Evolutionary conservation across 1,284 basidiomycete species (phyloP).

Genomic region (Moniliella sp.): DNA sequence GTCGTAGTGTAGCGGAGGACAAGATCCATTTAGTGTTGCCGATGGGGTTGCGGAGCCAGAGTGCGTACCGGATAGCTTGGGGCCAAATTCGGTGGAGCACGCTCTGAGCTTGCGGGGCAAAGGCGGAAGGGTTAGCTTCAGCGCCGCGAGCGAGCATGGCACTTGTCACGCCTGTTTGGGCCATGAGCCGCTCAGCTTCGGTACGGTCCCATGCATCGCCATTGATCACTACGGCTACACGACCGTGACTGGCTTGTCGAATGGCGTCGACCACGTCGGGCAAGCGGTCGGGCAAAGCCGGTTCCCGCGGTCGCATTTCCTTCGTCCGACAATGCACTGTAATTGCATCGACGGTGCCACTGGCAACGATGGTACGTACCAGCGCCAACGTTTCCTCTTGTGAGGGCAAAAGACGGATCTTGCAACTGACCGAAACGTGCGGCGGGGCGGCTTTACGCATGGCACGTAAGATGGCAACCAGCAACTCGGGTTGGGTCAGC

Average conservation of each 20-base stretch:
- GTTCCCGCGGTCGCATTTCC: constrained; percentile 67
- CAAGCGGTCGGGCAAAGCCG: constrained; percentile 57
- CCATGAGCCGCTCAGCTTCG: constrained; percentile 54
- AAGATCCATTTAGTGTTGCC: constrained; percentile 78
- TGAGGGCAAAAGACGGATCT: constrained; percentile 68
- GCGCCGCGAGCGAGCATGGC: constrained; percentile 90
- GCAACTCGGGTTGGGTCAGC: constrained; percentile 66
- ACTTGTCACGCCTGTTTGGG: constrained; percentile 51
- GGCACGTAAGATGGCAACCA: constrained; percentile 46
- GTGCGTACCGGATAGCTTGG: constrained; percentile 17
- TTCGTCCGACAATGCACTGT: constrained; percentile 89
- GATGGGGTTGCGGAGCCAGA: constrained; percentile 46
- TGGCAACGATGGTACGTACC: constrained; percentile 62
- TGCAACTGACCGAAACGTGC: constrained; percentile 36
- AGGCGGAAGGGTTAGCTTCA: constrained; percentile 75
- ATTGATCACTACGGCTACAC: constrained; percentile 72
- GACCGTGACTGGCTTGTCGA: constrained; percentile 35
- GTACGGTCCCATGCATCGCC: constrained; percentile 66
- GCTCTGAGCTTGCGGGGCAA: constrained; percentile 34
- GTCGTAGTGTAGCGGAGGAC: constrained; percentile 26
- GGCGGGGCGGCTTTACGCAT: constrained; percentile 40
- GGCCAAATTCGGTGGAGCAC: constrained; percentile 1
- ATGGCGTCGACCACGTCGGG: constrained; percentile 54
- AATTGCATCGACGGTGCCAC: constrained; percentile 58
- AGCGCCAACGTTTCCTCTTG: constrained; percentile 69